Evolutionary conservation across 2,329 filamentous ascomycete genomes (phyloP).

Genomic region (Dothistroma pini): DNA sequence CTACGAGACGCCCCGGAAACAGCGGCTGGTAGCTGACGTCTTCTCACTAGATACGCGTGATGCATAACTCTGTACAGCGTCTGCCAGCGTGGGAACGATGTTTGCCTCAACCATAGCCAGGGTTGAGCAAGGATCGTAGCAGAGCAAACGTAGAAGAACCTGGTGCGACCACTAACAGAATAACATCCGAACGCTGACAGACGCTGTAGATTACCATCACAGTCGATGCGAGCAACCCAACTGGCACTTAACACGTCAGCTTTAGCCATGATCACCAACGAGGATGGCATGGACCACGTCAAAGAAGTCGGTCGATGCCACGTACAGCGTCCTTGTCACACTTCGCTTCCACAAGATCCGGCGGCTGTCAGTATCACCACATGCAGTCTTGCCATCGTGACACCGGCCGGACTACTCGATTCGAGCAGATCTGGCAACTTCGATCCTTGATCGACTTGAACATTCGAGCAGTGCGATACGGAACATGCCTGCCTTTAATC

Average conservation of each 20-base stretch:
- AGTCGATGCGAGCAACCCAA: not conserved
- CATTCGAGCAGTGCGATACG: not conserved
- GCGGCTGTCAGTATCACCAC: not conserved
- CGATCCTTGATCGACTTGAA: not conserved
- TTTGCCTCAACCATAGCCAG: no score
- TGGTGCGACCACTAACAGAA: no score
- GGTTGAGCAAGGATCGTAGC: no score
- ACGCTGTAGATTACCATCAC: not conserved
- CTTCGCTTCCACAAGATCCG: not conserved
- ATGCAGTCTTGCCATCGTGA: not conserved
- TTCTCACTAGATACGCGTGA: not conserved
- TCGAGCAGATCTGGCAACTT: no score
- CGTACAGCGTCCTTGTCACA: not conserved
- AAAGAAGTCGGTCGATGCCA: not conserved
- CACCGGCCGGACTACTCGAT: not conserved
- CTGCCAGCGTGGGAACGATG: no score
- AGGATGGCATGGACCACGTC: not conserved
- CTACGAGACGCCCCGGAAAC: not conserved
- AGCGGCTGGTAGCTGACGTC: no score
- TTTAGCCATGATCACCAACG: not conserved
- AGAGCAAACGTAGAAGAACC: no score
- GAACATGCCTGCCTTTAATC: not conserved
- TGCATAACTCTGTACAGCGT: not conserved
- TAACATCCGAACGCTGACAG: no score
- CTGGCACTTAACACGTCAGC: not conserved